phyloP scores from a whole-genome alignment of 345 rosid genomes.

The Eucalyptus globulus region DNA sequence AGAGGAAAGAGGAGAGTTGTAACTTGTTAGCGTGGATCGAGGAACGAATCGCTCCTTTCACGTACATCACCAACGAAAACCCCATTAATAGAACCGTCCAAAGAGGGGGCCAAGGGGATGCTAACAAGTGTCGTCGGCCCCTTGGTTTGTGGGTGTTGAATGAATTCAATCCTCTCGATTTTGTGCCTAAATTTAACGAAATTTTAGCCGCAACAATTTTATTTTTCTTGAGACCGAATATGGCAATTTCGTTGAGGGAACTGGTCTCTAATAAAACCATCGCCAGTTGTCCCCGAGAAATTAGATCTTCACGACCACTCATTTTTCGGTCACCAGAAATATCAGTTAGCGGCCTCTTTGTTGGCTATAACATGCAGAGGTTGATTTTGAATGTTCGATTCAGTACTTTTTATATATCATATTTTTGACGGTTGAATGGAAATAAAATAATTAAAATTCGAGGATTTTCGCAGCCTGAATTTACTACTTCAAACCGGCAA shows the following conservation, averaged over 20 bases:
- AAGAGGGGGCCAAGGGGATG: no score
- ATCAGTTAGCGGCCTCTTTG: not conserved
- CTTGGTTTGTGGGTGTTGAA: not conserved
- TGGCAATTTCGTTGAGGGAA: not conserved
- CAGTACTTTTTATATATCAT: no score
- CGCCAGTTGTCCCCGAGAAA: not conserved
- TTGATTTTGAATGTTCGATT: not conserved
- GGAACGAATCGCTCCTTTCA: no score
- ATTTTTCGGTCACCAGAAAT: not conserved
- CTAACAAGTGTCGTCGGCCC: no score
- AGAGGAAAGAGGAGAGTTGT: no score
- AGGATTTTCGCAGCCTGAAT: not conserved
- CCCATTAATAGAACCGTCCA: no score
- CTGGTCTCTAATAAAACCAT: not conserved
- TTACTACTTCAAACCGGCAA: not conserved
- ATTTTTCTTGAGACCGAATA: not conserved
- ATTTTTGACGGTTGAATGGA: not conserved
- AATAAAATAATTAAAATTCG: not conserved
- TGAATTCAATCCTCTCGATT: not conserved
- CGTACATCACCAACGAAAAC: no score
- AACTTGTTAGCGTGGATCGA: no score
- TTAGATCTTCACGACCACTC: not conserved
- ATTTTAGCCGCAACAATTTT: not conserved
- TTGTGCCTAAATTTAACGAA: not conserved
- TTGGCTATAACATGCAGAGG: not conserved